Evolutionary conservation across 2,329 filamentous ascomycete species (phyloP).

Genomic region (Fusarium neocosmosporiellum): DNA sequence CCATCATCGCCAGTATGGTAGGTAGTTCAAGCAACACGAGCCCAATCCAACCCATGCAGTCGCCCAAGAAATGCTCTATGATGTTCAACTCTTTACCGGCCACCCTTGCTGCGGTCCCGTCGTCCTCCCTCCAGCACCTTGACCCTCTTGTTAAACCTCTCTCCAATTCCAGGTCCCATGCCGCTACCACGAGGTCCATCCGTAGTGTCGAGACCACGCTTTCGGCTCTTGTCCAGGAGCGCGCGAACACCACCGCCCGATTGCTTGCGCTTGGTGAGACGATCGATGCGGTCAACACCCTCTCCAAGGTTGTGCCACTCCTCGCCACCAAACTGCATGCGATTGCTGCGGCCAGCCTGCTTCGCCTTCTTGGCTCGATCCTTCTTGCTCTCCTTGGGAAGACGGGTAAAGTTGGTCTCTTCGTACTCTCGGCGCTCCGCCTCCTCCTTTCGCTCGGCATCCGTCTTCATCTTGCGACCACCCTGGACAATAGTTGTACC

Average conservation of each 20-base stretch:
- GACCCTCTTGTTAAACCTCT: conserved; percentile 77
- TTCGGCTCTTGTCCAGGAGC: conserved; percentile 85
- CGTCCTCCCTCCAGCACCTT: conserved; percentile 64
- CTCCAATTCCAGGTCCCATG: conserved; percentile 72
- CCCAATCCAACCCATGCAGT: neutral
- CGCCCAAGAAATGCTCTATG: conserved; percentile 19
- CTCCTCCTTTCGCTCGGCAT: conserved; percentile 80
- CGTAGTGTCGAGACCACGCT: conserved; percentile 74
- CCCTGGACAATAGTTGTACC: conserved; percentile 87
- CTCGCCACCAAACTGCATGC: conserved; percentile 86
- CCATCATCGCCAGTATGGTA: neutral
- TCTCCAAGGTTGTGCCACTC: conserved; percentile 90
- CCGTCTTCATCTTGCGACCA: conserved; percentile 83
- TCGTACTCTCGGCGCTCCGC: conserved; percentile 87
- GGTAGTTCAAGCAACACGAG: neutral
- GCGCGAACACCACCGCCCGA: conserved; percentile 66
- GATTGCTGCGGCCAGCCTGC: conserved; percentile 59
- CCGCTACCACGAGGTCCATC: conserved; percentile 78
- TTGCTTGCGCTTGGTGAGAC: conserved; percentile 79
- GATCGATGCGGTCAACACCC: conserved; percentile 86
- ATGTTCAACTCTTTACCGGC: conserved; percentile 43
- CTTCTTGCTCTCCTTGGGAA: conserved; percentile 90
- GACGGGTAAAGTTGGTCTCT: conserved; percentile 88
- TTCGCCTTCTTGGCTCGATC: conserved; percentile 75
- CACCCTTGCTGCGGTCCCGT: conserved; percentile 55